Percentiles rank a stretch among this genome's conserved stretches.
phyloP scores from a whole-genome alignment of 768 basidiomycete genomes.

The Myochromella boudieri region DNA sequence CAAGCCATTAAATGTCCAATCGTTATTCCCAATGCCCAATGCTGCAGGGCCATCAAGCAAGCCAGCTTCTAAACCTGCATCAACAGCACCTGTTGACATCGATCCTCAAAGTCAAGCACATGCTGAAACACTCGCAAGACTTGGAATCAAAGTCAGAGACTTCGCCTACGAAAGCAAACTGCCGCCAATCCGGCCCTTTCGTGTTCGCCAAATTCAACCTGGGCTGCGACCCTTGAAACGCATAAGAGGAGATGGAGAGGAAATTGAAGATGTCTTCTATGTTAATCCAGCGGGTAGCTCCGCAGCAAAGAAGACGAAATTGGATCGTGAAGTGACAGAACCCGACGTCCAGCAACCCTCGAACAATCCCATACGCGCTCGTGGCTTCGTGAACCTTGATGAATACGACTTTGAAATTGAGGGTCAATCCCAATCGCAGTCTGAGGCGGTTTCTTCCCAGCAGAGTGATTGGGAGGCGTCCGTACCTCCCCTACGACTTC shows the following conservation, averaged over 20 bases:
- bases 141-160: slow-evolving; percentile 53
- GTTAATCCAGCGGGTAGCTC: slow-evolving; percentile 5
- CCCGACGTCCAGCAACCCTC: slow-evolving; percentile 22
- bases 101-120: slow-evolving; percentile 20
- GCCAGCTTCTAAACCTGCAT: slow-evolving; percentile 17
- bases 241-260: slow-evolving; percentile 24
- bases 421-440: slow-evolving; percentile 5
- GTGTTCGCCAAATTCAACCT: slow-evolving; percentile 50
- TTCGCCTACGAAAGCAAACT: slow-evolving; percentile 70
- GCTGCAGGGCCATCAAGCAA: slow-evolving; percentile 13
- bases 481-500: slow-evolving; percentile 26
- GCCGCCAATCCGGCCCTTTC: slow-evolving; percentile 56
- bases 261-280: slow-evolving; percentile 17
- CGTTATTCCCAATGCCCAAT: slow-evolving; percentile 5
- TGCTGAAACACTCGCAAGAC: slow-evolving; percentile 22
- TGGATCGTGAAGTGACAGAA: slow-evolving; percentile 34
- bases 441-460: slow-evolving; percentile 19
- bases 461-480: slow-evolving; percentile 20
- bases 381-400: slow-evolving; percentile 26
- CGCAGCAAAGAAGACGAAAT: slow-evolving; percentile 23
- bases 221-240: slow-evolving; percentile 29
- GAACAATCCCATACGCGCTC: slow-evolving; percentile 18
- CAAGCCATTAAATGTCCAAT: slow-evolving; percentile 15
- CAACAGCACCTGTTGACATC: slow-evolving; percentile 23
- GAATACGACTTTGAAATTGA: slow-evolving; percentile 15